Conservation (phyloP, 1,284 basidiomycete genomes). For the Heterobasidion parviporum region DNA sequence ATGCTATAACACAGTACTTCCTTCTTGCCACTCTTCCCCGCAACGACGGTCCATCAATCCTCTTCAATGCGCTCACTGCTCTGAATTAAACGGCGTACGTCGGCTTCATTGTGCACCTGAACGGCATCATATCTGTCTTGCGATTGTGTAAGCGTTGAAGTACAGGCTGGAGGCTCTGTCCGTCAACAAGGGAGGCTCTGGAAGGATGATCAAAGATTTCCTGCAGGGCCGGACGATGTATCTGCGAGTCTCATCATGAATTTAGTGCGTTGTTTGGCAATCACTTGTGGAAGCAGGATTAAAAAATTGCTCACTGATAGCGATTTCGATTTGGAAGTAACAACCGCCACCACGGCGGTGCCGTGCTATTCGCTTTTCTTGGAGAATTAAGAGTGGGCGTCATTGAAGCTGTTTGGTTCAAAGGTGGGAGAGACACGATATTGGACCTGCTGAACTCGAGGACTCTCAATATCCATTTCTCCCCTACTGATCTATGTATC, state of each 20-base stretch:
- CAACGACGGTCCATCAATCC: conserved; percentile 83
- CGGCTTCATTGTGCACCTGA: conserved; percentile 80
- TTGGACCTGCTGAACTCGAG: not conserved
- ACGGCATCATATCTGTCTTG: conserved; percentile 68
- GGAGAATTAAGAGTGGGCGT: conserved; percentile 66
- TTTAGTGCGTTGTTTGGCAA: conserved; percentile 36
- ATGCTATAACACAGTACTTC: conserved; percentile 57
- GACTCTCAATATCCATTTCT: too few relatives aligned
- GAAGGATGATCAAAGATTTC: conserved; percentile 73
- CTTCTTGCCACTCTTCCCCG: conserved; percentile 72
- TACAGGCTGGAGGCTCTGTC: conserved; percentile 77
- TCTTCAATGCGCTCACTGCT: conserved; percentile 65
- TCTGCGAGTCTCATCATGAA: conserved; percentile 81
- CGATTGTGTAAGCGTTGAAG: conserved; percentile 77
- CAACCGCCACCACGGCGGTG: conserved; percentile 79
- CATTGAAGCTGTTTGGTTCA: conserved; percentile 58
- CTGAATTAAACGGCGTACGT: conserved; percentile 82
- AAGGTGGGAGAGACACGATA: conserved; percentile 65
- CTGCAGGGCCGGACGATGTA: conserved; percentile 73
- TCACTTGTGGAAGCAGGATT: not conserved
- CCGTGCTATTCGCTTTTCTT: conserved; percentile 80
- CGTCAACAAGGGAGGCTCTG: conserved; percentile 84
- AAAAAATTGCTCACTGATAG: conserved; percentile 21
- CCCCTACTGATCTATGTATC: not conserved
- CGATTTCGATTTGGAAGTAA: conserved; percentile 75